A percentile compares a stretch with the other conserved stretches of the same genome.
These are phyloP conservation scores for Candida ulmi DNA, from an alignment of 805 yeast genomes.

Conservation along the genomic window DNA sequence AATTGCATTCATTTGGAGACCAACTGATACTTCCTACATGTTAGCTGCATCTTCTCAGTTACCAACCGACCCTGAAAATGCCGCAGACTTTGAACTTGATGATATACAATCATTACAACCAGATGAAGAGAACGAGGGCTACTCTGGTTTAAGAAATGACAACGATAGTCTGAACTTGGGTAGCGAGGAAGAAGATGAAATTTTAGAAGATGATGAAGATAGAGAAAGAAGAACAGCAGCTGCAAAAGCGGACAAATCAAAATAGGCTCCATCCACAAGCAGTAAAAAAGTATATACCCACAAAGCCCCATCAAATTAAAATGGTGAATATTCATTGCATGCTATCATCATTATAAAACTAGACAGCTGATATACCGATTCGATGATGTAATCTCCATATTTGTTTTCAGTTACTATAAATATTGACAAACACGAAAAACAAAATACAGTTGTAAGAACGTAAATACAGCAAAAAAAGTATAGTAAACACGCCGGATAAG, in stretches of 20 bases:
- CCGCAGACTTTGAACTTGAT: constrained; percentile 61
- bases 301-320: too few relatives aligned
- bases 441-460: too few relatives aligned
- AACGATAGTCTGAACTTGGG: constrained; percentile 22
- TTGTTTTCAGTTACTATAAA: too few relatives aligned
- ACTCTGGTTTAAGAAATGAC: constrained; percentile 22
- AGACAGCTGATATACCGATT: too few relatives aligned
- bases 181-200: constrained; percentile 15
- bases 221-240: constrained; percentile 1
- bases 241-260: background rate
- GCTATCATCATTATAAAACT: too few relatives aligned
- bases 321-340: too few relatives aligned
- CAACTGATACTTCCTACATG: constrained; percentile 91
- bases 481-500: too few relatives aligned
- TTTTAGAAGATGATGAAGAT: constrained; percentile 2
- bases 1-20: constrained; percentile 93
- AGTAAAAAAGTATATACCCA: too few relatives aligned
- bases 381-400: too few relatives aligned
- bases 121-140: constrained; percentile 27
- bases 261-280: too few relatives aligned
- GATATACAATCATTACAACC: constrained; percentile 41
- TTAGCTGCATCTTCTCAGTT: constrained; percentile 91
- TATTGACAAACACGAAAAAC: too few relatives aligned
- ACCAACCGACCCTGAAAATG: constrained; percentile 72
- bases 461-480: too few relatives aligned